A percentile compares a stretch with the other conserved stretches of the same genome.
Evolutionary conservation across 495 filamentous ascomycete genomes (phyloP).

Genomic region (Pseudomonodictys pantanalensis): DNA sequence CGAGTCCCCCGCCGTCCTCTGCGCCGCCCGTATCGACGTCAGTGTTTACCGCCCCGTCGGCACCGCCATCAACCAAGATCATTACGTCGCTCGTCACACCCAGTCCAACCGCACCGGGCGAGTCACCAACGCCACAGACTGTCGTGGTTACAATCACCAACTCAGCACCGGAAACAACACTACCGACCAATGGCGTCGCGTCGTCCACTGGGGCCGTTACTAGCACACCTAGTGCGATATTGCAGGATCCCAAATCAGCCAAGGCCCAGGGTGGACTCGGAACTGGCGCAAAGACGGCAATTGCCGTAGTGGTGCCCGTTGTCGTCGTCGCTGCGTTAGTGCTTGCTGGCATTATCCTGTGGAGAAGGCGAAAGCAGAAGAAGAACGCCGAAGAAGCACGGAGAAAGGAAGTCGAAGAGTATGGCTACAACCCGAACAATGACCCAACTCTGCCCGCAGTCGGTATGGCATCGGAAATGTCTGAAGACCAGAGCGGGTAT

Average conservation of each 20-base stretch:
- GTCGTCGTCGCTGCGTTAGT: slow-evolving; percentile 82
- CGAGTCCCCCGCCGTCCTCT: not conserved
- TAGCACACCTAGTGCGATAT: slow-evolving; percentile 1
- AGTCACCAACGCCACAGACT: slow-evolving; percentile 14
- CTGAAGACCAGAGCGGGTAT: slow-evolving; percentile 71
- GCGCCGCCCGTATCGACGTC: slow-evolving; percentile 20
- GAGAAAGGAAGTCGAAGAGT: slow-evolving; percentile 93
- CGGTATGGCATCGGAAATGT: slow-evolving; percentile 49
- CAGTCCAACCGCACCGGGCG: slow-evolving; percentile 18
- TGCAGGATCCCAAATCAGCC: not conserved
- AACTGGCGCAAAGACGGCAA: slow-evolving; percentile 70
- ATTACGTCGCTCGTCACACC: slow-evolving; percentile 38
- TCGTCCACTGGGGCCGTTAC: slow-evolving; percentile 2
- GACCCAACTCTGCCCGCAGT: slow-evolving; percentile 77
- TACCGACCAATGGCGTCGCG: not conserved
- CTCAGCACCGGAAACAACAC: not conserved
- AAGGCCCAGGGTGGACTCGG: slow-evolving; percentile 47
- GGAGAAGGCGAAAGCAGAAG: slow-evolving; percentile 78
- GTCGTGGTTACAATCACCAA: slow-evolving; percentile 28
- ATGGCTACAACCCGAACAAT: slow-evolving; percentile 91
- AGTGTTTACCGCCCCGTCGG: slow-evolving; percentile 29
- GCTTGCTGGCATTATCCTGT: slow-evolving; percentile 72
- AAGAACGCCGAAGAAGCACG: slow-evolving; percentile 83
- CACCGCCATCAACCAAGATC: slow-evolving; percentile 35
- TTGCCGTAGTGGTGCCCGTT: slow-evolving; percentile 92